These are phyloP conservation scores for Colletotrichum somersetense DNA, from an alignment of 2,329 filamentous ascomycete species.

Conservation along the genomic window DNA sequence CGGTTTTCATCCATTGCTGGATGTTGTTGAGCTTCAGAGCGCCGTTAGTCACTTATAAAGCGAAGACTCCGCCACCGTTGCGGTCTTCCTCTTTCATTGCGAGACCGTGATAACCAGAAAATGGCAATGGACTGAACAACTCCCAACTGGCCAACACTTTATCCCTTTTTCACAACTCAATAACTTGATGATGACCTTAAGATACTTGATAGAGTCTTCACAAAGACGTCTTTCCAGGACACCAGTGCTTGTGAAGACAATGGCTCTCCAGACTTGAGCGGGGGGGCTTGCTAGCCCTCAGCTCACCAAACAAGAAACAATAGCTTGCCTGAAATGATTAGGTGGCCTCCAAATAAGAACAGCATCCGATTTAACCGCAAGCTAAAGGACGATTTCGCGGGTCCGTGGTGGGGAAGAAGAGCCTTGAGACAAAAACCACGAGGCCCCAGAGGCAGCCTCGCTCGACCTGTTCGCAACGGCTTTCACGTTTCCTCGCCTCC, in stretches of 20 bases:
- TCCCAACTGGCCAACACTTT: neutral
- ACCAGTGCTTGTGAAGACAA: neutral
- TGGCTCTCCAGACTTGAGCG: accelerated
- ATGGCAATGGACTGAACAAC: neutral
- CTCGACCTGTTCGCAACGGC: too few relatives aligned
- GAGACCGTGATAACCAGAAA: neutral
- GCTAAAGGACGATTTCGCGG: constrained; percentile 1
- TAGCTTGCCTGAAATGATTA: too few relatives aligned
- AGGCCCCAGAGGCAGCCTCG: neutral
- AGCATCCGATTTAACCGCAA: neutral
- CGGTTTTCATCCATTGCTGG: constrained; percentile 13
- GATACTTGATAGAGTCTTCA: neutral
- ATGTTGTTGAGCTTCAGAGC: accelerated
- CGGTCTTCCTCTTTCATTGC: neutral
- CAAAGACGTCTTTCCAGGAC: neutral
- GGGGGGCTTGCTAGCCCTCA: neutral
- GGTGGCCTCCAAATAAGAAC: too few relatives aligned
- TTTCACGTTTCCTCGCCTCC: too few relatives aligned
- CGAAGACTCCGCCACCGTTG: too few relatives aligned
- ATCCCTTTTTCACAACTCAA: neutral
- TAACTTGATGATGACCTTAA: neutral
- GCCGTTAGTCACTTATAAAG: neutral
- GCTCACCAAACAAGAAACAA: too few relatives aligned
- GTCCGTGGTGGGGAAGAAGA: neutral
- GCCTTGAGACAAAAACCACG: too few relatives aligned